Conservation (phyloP, 768 basidiomycete species). For the Trametes cingulata region DNA sequence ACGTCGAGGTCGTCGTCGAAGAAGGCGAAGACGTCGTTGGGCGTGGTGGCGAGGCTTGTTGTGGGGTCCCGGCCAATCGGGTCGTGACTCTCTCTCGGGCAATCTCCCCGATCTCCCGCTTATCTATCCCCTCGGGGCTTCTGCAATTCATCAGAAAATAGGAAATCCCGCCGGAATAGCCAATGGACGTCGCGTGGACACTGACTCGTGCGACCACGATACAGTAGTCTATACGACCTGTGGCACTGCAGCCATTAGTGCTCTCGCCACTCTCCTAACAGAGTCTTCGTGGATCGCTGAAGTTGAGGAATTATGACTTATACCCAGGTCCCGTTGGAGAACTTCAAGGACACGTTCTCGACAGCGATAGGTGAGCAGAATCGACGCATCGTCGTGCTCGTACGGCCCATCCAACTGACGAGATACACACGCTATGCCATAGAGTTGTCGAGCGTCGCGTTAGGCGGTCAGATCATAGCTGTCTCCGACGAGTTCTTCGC, state of each 20-base stretch:
- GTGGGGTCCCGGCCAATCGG: constrained; percentile 3
- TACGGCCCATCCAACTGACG: not conserved
- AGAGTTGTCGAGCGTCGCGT: constrained; percentile 88
- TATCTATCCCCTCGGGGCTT: constrained; percentile 2
- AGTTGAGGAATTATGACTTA: constrained; percentile 39
- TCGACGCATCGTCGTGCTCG: not conserved
- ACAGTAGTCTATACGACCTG: not conserved
- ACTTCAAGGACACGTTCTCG: constrained; percentile 50
- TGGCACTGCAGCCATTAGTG: not conserved
- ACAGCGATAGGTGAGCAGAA: constrained; percentile 48
- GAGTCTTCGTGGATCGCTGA: not conserved
- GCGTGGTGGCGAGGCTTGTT: constrained; percentile 5
- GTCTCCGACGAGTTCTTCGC: constrained; percentile 98
- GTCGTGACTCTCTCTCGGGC: not conserved
- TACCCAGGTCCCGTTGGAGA: constrained; percentile 45
- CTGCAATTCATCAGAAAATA: not conserved
- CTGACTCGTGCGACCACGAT: constrained; percentile 7
- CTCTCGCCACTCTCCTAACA: not conserved
- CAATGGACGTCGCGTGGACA: not conserved
- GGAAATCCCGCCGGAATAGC: not conserved
- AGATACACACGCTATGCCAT: not conserved
- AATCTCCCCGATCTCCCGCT: constrained; percentile 8
- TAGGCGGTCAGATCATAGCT: constrained; percentile 73
- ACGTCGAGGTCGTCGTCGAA: not conserved
- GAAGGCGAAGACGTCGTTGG: not conserved